These are phyloP conservation scores for Didymella arachidicola DNA, from an alignment of 2,329 filamentous ascomycete species.

Conservation along the genomic window DNA sequence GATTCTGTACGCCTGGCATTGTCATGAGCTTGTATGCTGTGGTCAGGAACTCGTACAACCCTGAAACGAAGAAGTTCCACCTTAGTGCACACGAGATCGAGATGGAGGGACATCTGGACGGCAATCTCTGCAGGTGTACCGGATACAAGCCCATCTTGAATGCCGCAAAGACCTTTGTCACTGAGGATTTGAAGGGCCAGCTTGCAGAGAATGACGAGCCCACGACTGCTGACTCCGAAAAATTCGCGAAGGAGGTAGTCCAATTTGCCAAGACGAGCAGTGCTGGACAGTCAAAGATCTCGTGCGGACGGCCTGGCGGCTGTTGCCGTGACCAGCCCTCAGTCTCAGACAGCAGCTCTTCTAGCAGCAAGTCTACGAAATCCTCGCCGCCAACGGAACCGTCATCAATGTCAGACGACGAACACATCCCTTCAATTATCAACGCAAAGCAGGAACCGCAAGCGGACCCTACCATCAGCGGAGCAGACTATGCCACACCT, in stretches of 20 bases:
- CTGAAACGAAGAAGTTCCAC: conserved; percentile 45
- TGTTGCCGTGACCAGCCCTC: conserved; percentile 45
- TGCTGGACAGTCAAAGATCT: conserved; percentile 37
- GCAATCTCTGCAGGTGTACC: conserved; percentile 92
- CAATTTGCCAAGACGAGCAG: conserved; percentile 35
- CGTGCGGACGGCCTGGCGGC: conserved; percentile 49
- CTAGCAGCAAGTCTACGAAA: conserved; percentile 35
- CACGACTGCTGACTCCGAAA: conserved; percentile 59
- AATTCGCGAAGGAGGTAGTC: conserved; percentile 36
- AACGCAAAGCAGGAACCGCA: conserved; percentile 32
- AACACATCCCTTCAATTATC: conserved; percentile 37
- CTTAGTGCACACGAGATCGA: conserved; percentile 49
- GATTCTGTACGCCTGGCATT: conserved; percentile 95
- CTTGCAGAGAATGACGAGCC: conserved; percentile 55
- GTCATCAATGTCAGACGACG: conserved; percentile 37
- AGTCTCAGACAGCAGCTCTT: conserved; percentile 41
- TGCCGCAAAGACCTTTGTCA: conserved; percentile 86
- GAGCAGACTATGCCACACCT: conserved; percentile 44
- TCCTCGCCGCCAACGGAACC: conserved; percentile 45
- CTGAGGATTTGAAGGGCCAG: conserved; percentile 56
- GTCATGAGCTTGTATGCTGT: conserved; percentile 93
- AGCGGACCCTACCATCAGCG: conserved; percentile 37
- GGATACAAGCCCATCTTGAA: conserved; percentile 93
- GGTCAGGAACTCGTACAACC: conserved; percentile 69
- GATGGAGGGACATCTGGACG: conserved; percentile 72